Evolutionary conservation across 2,329 filamentous ascomycete genomes (phyloP), one percentile per base, ranked within the genome.

Genomic region (Fusarium newnesense): DNA sequence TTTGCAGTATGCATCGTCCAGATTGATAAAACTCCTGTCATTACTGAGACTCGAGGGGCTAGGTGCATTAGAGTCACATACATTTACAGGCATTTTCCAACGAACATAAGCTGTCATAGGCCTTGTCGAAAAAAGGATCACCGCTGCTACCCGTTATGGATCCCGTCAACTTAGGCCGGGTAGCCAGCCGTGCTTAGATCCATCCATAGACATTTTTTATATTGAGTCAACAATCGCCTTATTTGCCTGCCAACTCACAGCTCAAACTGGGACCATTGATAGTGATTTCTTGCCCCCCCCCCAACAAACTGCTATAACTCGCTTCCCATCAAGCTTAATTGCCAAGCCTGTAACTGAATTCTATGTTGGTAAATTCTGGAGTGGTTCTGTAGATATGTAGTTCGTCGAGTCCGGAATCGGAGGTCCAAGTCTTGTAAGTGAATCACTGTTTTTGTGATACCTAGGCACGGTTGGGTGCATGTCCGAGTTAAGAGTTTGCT

Each of bases 361-460:
- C 15, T 28, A 40, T 16, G 19, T 15, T 24, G 24, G 3, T 26
- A 26, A 34, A 11, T 16, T 40, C 15, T 28, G 4, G 5, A 15
- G 32, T 44, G 32, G 28, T 57, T 5, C 43, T 26, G 28, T 40
- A 40, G 18, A 37, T 42, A 24, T 24, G 24, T 24, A 43, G 36
- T 21, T 47, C 28, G 10, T 34, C 28, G 16, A 28, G 43, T 39
- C 56, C 56, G 60, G 62, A 54, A 32, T 54, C 56, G 65, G 69
- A 73, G 42, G 50, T 19, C n/a, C 26, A 70, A 42, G 40, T 39
- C n/a, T 32, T 70, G 58, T 44, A 58, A 61, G 70, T 65, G 53
- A 65, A 60, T 72, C 69, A 72, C 40, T n/a, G 8, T 16, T 37
- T 24, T 46, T 24, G 34, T 26, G 42, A 63, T 63, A 24, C 24